Conservation (phyloP, 371 early-diverging fungal species). For the Lichtheimia corymbifera region DNA sequence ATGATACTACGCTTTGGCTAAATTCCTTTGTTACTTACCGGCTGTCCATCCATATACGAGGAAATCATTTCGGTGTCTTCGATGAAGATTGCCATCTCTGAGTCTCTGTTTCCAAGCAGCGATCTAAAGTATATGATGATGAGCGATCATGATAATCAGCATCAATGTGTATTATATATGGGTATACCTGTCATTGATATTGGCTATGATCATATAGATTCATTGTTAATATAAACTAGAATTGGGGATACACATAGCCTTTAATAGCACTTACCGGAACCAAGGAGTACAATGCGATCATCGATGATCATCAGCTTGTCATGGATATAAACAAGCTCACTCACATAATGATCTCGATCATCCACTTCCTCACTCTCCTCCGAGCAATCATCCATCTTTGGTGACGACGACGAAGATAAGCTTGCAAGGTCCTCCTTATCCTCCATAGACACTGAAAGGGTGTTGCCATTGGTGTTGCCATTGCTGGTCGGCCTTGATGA, state of each 20-base stretch:
- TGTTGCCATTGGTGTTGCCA: slow-evolving; percentile 28
- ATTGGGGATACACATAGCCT: neutral
- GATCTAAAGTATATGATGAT: slow-evolving; percentile 55
- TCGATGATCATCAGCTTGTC: slow-evolving; percentile 93
- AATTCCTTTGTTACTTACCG: slow-evolving; percentile 27
- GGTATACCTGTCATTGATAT: slow-evolving; percentile 37
- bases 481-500: neutral
- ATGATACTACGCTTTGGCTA: neutral
- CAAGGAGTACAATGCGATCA: slow-evolving; percentile 79
- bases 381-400: slow-evolving; percentile 1
- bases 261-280: slow-evolving; percentile 57
- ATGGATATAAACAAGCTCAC: slow-evolving; percentile 91
- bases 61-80: slow-evolving; percentile 75
- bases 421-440: slow-evolving; percentile 74
- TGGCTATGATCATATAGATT: slow-evolving; percentile 26
- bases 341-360: slow-evolving; percentile 53
- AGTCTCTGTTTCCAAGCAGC: slow-evolving; percentile 87
- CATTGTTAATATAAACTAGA: too few species aligned
- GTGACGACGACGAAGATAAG: slow-evolving; percentile 74
- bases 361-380: slow-evolving; percentile 1
- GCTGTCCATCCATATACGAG: slow-evolving; percentile 73
- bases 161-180: neutral
- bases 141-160: neutral
- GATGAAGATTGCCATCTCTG: slow-evolving; percentile 85
- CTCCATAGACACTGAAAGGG: slow-evolving; percentile 69